Evolutionary conservation across 179 eudicot genomes (phyloP), one percentile per base, ranked within the genome.

Genomic region (Silene coronaria): DNA sequence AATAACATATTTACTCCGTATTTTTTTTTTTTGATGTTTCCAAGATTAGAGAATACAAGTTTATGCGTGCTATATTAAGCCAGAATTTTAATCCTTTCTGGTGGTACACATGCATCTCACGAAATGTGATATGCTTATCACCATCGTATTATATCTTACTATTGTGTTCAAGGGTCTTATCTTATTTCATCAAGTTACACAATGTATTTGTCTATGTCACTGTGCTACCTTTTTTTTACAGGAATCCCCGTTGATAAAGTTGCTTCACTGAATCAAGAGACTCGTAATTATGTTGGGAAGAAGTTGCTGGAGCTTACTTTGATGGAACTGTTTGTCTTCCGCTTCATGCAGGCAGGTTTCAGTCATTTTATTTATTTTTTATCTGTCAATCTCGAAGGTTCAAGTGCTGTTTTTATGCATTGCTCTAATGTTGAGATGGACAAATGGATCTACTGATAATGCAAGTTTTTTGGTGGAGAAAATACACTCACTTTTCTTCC

Each of bases 211-310:
- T 22, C 30, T 69, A 24, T 70, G 45, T 51, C 51, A 9, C 32
- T 64, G 46, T 36, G 68, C 70, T 28, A 24, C 51, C 2, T 80
- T 60, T 69, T 70, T 82, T 51, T 71, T 82, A 59, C 88, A 89
- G 98, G 98, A 60, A 80, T 88, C 79, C 88, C 98, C 26, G 81
- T 94, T 75, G 98, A 94, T 85, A 89, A 94, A 87, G 94, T 90
- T 79, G 88, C 94, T 76, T 73, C 63, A 32, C 87, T 94, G 68
- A 87, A 83, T 78, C 96, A 90, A 85, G 89, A 85, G 80, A 92
- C 94, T 76, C 98, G 98, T 73, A 89, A 90, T 80, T 82, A 88
- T 78, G 98, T 92, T 32, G 98, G 97, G 42, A 83, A 81, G 81
- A 92, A 87, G 82, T 85, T 94, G 79, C 80, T 94, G 76, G 90